Evolutionary conservation across 306 rosid species (phyloP), one percentile per base, ranked within the genome.

Genomic region (Ormosia semicastrata): DNA sequence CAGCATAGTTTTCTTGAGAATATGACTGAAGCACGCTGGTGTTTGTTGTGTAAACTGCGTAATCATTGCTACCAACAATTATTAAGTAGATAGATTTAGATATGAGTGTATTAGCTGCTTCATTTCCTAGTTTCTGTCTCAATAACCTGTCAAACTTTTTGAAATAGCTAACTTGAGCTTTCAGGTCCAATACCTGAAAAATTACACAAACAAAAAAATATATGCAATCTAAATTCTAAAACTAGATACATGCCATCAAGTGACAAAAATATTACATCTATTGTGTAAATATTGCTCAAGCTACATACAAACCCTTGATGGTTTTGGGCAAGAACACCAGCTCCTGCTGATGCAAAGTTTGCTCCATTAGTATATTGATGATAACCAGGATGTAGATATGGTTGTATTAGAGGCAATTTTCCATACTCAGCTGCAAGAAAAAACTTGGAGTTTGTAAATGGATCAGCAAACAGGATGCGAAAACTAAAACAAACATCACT

Each of bases 61-160:
- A 90, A 60, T 88, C 93, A 63, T 90, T 90, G 87, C 63, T 83
- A 9, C 93, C 91, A 29, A 88, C 59, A 81, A 82, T 72, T 40
- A 87, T 78, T 84, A 89, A 81, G 77, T 85, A 87, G 44, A 89
- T 85, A 24, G 86, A 89, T 81, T 80, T 85, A 34, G 37, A 40
- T 40, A 40, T 40, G 8, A 40, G 43, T 40, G 43, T 40, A 40
- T 40, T 5, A 40, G 85, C 87, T 77, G 81, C 80, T 57, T 46
- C 79, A 7, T 82, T 59, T 9, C 90, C 90, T 47, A 74, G 71
- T 71, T 82, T 84, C 13, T 71, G 53, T 50, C 78, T 88, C 63
- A 50, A 84, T 82, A 37, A 4, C 32, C 34, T 73, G 59, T 87
- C 14, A 2, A 82, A 88, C 73, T 82, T 82, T 79, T 77, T 82